A percentile compares a stretch with the other conserved stretches of the same genome.
phyloP scores from a whole-genome alignment of 2,329 filamentous ascomycete species.

The Rhynchosporium secalis region DNA sequence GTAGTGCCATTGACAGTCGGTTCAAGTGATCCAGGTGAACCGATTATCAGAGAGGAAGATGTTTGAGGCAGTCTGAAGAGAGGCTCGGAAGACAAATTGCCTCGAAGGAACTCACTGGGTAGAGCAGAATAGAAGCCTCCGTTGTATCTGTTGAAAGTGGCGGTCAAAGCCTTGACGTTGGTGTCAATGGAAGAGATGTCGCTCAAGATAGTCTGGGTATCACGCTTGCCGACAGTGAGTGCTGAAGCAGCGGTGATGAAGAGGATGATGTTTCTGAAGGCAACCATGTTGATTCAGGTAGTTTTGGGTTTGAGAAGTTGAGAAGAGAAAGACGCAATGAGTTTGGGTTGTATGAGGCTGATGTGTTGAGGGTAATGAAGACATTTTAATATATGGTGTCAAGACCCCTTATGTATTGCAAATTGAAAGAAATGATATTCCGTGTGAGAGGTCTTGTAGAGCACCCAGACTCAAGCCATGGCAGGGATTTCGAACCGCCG shows the following conservation, averaged over 20 bases:
- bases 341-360: neutral
- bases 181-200: constrained; percentile 44
- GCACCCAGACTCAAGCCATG: too few relatives aligned
- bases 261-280: constrained; percentile 24
- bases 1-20: neutral
- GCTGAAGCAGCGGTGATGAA: constrained; percentile 24
- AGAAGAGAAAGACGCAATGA: neutral
- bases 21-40: neutral
- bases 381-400: neutral
- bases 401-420: neutral
- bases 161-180: constrained; percentile 49
- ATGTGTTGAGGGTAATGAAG: neutral
- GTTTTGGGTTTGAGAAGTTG: neutral
- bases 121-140: constrained; percentile 18
- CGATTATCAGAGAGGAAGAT: neutral
- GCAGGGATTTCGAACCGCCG: too few relatives aligned
- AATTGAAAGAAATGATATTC: neutral
- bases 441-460: too few relatives aligned
- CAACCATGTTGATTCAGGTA: constrained; percentile 22
- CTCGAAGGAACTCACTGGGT: neutral
- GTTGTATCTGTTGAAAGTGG: constrained; percentile 44
- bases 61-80: neutral
- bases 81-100: neutral
- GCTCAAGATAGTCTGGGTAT: constrained; percentile 15
- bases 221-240: constrained; percentile 18